Base-by-base conservation (phyloP, 768 basidiomycete genomes). In the Leccinum truebloodii region DNA sequence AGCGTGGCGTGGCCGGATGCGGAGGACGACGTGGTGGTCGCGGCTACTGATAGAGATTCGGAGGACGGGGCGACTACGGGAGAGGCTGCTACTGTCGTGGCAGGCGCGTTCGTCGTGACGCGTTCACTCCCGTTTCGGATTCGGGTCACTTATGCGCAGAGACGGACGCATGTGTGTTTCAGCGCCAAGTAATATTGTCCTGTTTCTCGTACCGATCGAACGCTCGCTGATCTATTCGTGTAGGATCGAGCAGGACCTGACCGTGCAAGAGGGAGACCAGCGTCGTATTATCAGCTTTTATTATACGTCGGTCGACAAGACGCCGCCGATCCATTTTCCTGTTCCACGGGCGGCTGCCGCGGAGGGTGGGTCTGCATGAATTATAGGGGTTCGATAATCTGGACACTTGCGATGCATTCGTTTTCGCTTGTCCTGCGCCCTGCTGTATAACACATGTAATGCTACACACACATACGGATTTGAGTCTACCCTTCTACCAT, bases 401-500 rank as follows among this genome's bases (percentile, higher is more conserved):
- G 37, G 7, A 39, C 14, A 16, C 37, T 37, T n/a, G 39, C 39
- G 12, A 13, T 39, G 1, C 10, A 48, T 49, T 13, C 24, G 13
- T 18, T 12, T 57, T 26, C 46, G 16, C 55, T 51, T 35, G 24
- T 48, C 14, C 24, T 34, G 32, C 32, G 32, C 32, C 32, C 0
- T 12, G 37, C 2, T 55, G 59, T 59, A 61, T 16, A 13, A 65
- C 32, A 39, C 24, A 54, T 49, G 52, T 55, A 60, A 37, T 59
- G 39, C 13, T 59, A 48, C 35, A 41, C 39, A 10, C 24, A 24
- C 24, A 54, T 37, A 18, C 9, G 34, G n/a, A 2, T 49, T 20
- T 48, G 37, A 58, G 44, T 52, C 44, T 71, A 79, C 55, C 65
- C 63, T 52, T 80, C 79, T 26, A 68, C 76, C 87, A 89, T 89